Base-by-base conservation (phyloP, 164 flowering plant species). In the Taxillus chinensis region DNA sequence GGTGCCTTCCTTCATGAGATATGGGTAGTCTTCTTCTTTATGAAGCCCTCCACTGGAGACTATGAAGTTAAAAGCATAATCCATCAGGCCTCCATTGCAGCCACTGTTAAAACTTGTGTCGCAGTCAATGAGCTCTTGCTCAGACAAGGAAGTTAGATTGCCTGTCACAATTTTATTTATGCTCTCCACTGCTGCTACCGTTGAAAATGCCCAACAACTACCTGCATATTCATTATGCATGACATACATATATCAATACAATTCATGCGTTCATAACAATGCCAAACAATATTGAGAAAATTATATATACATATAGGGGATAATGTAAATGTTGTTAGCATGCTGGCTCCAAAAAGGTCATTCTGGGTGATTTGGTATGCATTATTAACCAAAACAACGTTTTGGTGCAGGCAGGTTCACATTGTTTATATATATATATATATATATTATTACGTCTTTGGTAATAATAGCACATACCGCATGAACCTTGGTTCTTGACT, bases 181-280 rank as follows among this genome's bases (percentile, higher is more conserved):
- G 57, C 82, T 79, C 66, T 78, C 82, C 3, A 78, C 78, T 4
- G 82, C 82, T 7, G 79, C 82, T 14, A 76, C 82, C 0, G 82
- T 74, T 3, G 82, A 78, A 64, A 78, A 78, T 37, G 82, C 79
- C 82, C 82, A 78, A 15, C 82, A 78, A 55, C 82, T 78, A 11
- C 81, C 81, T 78, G 74, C 62, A 69, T 16, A 11, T 37, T 12
- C 17, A 41, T 27, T 13, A 27, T n/a, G 8, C 10, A 55, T 17
- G 8, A 55, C 14, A 55, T 15, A 27, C 27, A 27, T 27, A 27
- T 27, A 27, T 27, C 27, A 27, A 27, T 27, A 27, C 2, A 0
- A 27, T 27, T 27, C 27, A 27, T 27, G 27, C 27, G 27, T 27
- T 27, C 2, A 27, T 27, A 27, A 27, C 27, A 27, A 0, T 27